phyloP scores from a whole-genome alignment of 176 grass and related monocot species.

The Avena sativa region DNA sequence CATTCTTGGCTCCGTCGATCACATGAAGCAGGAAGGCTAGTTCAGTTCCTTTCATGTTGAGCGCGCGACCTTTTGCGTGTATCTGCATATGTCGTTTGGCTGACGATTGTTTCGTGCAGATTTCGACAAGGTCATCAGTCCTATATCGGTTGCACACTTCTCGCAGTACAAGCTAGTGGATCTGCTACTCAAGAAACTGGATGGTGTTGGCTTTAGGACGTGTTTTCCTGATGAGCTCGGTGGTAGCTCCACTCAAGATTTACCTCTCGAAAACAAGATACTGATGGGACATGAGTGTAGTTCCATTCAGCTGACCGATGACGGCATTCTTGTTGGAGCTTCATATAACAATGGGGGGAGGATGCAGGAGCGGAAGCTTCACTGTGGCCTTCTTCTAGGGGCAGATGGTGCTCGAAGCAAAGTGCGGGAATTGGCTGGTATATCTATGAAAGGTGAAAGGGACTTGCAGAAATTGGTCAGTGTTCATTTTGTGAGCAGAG shows the following conservation, averaged over 20 bases:
- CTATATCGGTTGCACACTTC: slow-evolving; percentile 84
- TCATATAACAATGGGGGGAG: slow-evolving; percentile 53
- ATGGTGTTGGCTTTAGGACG: slow-evolving; percentile 61
- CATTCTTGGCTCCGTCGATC: slow-evolving; percentile 91
- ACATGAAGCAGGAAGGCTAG: slow-evolving; percentile 89
- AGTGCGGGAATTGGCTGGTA: slow-evolving; percentile 68
- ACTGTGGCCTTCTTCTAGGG: slow-evolving; percentile 78
- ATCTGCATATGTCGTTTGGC: background rate
- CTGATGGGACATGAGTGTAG: slow-evolving; percentile 87
- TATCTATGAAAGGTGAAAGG: slow-evolving; percentile 85
- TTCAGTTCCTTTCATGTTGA: slow-evolving; percentile 38
- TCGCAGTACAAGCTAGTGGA: slow-evolving; percentile 88
- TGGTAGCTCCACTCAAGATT: slow-evolving; percentile 36
- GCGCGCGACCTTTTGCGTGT: background rate
- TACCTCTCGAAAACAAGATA: slow-evolving; percentile 65
- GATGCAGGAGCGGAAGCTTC: slow-evolving; percentile 62
- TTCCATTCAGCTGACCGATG: slow-evolving; percentile 56
- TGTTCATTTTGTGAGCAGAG: slow-evolving; percentile 87
- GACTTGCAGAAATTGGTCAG: slow-evolving; percentile 86
- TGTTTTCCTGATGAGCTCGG: slow-evolving; percentile 50
- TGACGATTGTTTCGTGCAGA: slow-evolving; percentile 60
- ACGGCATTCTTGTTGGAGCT: slow-evolving; percentile 64
- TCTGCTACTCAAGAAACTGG: slow-evolving; percentile 81
- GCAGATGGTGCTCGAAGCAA: slow-evolving; percentile 83
- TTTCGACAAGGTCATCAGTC: slow-evolving; percentile 75